Conservation (phyloP, 1,284 basidiomycete genomes). For the Trichosporon sp. region DNA sequence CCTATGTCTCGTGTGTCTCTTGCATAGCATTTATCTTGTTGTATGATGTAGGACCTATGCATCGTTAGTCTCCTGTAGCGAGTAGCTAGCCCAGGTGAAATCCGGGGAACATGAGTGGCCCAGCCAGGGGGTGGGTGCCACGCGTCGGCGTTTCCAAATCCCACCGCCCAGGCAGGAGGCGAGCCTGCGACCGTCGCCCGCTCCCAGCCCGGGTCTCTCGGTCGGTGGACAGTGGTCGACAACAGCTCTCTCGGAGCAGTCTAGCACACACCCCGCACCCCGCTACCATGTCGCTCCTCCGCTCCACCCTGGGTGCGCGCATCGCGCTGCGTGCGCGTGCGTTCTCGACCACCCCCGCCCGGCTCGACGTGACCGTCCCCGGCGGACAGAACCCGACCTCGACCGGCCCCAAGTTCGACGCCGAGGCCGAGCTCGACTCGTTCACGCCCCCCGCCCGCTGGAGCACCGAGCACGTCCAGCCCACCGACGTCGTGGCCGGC, state of each 20-base stretch:
- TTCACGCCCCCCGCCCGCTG: not conserved
- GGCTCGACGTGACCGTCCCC: not conserved
- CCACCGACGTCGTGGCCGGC: conserved; percentile 25
- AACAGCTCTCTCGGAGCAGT: not conserved
- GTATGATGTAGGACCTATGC: conserved; percentile 1
- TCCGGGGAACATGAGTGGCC: not conserved
- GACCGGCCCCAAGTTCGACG: not conserved
- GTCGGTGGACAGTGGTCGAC: not conserved
- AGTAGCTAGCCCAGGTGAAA: not conserved
- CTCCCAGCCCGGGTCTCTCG: not conserved
- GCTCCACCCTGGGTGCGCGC: conserved; percentile 5
- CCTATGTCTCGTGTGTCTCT: not conserved
- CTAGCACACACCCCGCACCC: not conserved
- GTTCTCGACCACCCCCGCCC: not conserved
- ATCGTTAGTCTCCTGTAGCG: not conserved
- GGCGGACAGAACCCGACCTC: conserved; percentile 5
- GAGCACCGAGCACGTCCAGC: conserved; percentile 12
- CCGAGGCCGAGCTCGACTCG: not conserved
- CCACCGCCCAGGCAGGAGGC: not conserved
- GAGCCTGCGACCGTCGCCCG: not conserved
- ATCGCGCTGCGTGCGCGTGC: not conserved
- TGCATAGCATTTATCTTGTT: conserved; percentile 4
- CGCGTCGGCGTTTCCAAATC: conserved; percentile 5
- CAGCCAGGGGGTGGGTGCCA: not conserved
- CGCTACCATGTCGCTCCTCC: conserved; percentile 17